Evolutionary conservation across 805 yeast genomes (phyloP), one percentile per base, ranked within the genome.

Genomic region (Metschnikowia shivogae): DNA sequence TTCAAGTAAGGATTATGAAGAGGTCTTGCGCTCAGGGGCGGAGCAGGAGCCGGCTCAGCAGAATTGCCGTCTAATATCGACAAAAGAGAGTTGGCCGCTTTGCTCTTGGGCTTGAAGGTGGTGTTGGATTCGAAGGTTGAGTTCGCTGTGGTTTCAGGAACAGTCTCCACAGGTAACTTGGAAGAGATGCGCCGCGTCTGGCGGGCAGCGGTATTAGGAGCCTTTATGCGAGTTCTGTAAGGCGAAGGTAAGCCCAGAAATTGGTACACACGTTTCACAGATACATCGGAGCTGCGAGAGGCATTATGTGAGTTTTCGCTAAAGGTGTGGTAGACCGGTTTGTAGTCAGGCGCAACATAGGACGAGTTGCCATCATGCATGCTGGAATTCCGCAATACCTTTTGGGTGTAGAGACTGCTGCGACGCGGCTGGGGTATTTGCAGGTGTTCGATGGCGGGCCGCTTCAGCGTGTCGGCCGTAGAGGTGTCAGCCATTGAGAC

Each of bases 11-110:
- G 54, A 36, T 54, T 54, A 27, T 52, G 53, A 12, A 54, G 55
- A 5, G 56, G 50, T 17, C 44, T 48, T 12, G 19, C 33, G 26
- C 14, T 14, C 34, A 32, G 17, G 31, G 27, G n/a, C 6, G 34
- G 34, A 5, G 26, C 29, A 9, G 36, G 33, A 13, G 20, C 34
- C 2, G 31, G 12, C 7, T 38, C 19, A 3, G 19, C 48, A 8
- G 36, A 19, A 17, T 54, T 49, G 7, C 62, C 66, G 48, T 70
- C 75, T 34, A 71, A 57, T 35, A 69, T 63, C 3, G 80, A 73
- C 35, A 77, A 56, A 39, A 77, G 60, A 1, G 81, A 73, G 42
- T 75, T 63, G 1, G 82, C 82, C 0, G 81, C 72, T 30, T 65
- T 68, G 49, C 78, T 74, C 43, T 72, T 44, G 46, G 63, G 65